A percentile compares a stretch with the other conserved stretches of the same genome.
phyloP scores from a whole-genome alignment of 495 filamentous ascomycete species.

The Lophiotrema nucula region DNA sequence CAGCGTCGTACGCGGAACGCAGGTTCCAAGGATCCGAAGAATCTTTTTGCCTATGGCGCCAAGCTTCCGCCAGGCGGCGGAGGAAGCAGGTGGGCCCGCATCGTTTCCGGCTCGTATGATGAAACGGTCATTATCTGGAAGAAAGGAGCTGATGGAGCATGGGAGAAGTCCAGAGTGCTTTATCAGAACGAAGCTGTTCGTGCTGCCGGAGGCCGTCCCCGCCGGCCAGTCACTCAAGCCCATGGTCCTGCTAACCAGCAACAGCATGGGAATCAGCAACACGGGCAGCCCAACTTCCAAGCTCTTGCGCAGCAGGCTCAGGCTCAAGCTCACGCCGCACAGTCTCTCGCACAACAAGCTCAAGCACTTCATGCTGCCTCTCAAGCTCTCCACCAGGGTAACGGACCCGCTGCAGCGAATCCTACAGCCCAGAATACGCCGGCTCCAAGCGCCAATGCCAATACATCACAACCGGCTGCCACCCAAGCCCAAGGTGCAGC shows the following conservation, averaged over 20 bases:
- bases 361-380: conserved; percentile 30
- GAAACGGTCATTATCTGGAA: conserved; percentile 94
- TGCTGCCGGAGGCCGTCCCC: conserved; percentile 42
- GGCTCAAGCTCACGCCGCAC: conserved; percentile 23
- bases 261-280: conserved; percentile 11
- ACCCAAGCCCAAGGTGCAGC: neutral
- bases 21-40: conserved; percentile 69
- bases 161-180: conserved; percentile 70
- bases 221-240: conserved; percentile 20
- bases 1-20: conserved; percentile 64
- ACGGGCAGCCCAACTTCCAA: conserved; percentile 14
- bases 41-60: conserved; percentile 75
- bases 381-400: conserved; percentile 20
- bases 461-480: conserved; percentile 7
- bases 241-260: conserved; percentile 15
- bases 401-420: conserved; percentile 8
- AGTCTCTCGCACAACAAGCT: conserved; percentile 26
- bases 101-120: conserved; percentile 94
- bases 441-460: conserved; percentile 25
- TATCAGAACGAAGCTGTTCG: conserved; percentile 63
- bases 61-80: conserved; percentile 86
- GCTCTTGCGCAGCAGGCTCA: conserved; percentile 26
- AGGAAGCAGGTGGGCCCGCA: conserved; percentile 78
- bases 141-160: conserved; percentile 74
- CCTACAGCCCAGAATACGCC: conserved; percentile 16